A percentile compares a stretch with the other conserved stretches of the same genome.
phyloP scores from a whole-genome alignment of 2,329 filamentous ascomycete species.

The Phaeosphaeriaceae sp. region DNA sequence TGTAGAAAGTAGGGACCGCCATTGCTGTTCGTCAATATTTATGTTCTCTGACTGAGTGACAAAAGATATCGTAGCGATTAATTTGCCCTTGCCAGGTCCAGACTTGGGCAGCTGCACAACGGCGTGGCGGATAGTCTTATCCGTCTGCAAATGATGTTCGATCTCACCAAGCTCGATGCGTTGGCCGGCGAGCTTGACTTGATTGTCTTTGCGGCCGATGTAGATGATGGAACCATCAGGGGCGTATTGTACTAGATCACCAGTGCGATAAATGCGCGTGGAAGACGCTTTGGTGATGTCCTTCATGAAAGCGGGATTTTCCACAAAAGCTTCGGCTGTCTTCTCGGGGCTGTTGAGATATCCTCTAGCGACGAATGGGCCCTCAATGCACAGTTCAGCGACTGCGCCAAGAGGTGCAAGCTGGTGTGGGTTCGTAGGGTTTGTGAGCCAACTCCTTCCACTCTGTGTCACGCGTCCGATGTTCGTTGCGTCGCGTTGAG shows the following conservation, averaged over 20 bases:
- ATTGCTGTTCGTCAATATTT: conserved; percentile 26
- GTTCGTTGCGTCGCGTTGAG: conserved; percentile 26
- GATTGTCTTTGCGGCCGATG: conserved; percentile 41
- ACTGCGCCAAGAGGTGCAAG: conserved; percentile 40
- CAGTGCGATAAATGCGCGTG: conserved; percentile 41
- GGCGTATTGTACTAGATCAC: conserved; percentile 41
- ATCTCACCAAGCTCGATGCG: conserved; percentile 47
- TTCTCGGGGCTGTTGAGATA: conserved; percentile 38
- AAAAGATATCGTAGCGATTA: conserved; percentile 54
- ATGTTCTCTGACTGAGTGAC: conserved; percentile 22
- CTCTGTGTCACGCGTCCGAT: conserved; percentile 35
- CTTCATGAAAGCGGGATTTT: conserved; percentile 32
- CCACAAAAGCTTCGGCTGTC: conserved; percentile 36
- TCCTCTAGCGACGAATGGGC: conserved; percentile 36
- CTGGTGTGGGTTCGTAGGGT: conserved; percentile 31
- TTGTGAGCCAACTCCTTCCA: conserved; percentile 37
- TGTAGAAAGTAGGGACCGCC: conserved; percentile 41
- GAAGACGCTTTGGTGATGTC: conserved; percentile 8
- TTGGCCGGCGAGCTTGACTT: conserved; percentile 45
- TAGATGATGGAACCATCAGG: conserved; percentile 37
- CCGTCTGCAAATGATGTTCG: conserved; percentile 37
- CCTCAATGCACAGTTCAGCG: conserved; percentile 43
- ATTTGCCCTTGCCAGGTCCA: conserved; percentile 52
- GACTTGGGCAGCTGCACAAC: conserved; percentile 53
- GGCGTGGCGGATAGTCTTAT: conserved; percentile 44